Evolutionary conservation across 805 yeast species (phyloP), one percentile per base, ranked within the genome.

Genomic region (Brettanomyces sp.): DNA sequence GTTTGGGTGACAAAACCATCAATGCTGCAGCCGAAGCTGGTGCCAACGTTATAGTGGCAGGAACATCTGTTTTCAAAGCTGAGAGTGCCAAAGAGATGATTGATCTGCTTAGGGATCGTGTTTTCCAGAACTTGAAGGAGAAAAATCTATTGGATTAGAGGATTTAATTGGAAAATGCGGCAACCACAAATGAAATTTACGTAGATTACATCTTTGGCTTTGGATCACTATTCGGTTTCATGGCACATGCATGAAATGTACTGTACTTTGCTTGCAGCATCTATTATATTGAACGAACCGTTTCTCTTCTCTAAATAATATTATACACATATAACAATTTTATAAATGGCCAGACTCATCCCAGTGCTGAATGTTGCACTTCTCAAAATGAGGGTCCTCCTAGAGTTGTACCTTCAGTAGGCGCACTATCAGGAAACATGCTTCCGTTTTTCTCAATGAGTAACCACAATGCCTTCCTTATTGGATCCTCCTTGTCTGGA

Each of bases 21-120:
- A 84, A 80, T 45, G 74, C 71, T 18, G 97, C 97, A 38, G 96
- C 97, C n/a, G 74, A 77, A 45, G 97, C 98, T 9, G 99, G 99
- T 47, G 99, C 99, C 44, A 93, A 93, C 60, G 96, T 90, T 42
- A 89, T 93, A 59, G 99, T 93, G 42, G 97, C 99, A 3, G 99
- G 99, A 41, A 91, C 97, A 13, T 77, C 95, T 43, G 95, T 91
- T 13, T 93, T 90, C 70, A 80, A 81, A 48, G 95, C 97, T 6
- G 70, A 74, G 9, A 82, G 83, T 53, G 96, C 98, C 21, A 69
- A 68, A 9, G 84, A 79, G 53, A 84, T 88, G 54, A 90, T 93
- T 54, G 68, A 68, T 43, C 73, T 74, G 55, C 71, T 90, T 69
- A 80, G 88, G 57, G 68, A 62, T 25, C 72, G 79, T 32, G 96